A percentile compares a stretch with the other conserved stretches of the same genome.
Evolutionary conservation across 257 asterid genomes (phyloP).

Genomic region (Nicotiana tomentosiformis): DNA sequence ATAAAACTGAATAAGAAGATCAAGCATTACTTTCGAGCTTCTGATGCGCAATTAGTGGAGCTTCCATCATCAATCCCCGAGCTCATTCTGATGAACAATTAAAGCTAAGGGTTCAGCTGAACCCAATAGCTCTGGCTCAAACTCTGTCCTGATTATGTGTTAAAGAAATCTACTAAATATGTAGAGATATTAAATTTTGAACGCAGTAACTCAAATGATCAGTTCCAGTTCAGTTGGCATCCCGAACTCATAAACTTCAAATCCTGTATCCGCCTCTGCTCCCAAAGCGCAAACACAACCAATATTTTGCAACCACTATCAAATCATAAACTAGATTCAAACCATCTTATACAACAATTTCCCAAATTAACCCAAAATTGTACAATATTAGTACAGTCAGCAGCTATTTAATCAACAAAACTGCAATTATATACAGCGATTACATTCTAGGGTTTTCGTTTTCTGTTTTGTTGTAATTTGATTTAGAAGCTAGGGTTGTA

Average conservation of each 20-base stretch:
- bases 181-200: too few relatives aligned
- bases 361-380: not conserved
- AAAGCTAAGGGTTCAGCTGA: not conserved
- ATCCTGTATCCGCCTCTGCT: too few relatives aligned
- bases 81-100: conserved; percentile 46
- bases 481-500: not conserved
- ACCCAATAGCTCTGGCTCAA: too few relatives aligned
- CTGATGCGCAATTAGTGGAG: conserved; percentile 26
- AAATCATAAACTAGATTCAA: not conserved
- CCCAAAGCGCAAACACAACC: not conserved
- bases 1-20: conserved; percentile 11
- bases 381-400: not conserved
- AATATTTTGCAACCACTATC: not conserved
- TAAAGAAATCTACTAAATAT: too few relatives aligned
- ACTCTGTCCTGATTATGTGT: too few relatives aligned
- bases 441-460: not conserved
- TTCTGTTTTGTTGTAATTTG: too few relatives aligned
- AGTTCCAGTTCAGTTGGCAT: too few relatives aligned
- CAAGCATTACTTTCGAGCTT: conserved; percentile 35
- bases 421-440: not conserved
- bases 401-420: not conserved
- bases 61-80: conserved; percentile 44
- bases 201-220: too few relatives aligned
- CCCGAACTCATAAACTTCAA: too few relatives aligned
- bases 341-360: not conserved